phyloP scores from a whole-genome alignment of 345 rosid genomes.

The Euphorbia tirucalli region DNA sequence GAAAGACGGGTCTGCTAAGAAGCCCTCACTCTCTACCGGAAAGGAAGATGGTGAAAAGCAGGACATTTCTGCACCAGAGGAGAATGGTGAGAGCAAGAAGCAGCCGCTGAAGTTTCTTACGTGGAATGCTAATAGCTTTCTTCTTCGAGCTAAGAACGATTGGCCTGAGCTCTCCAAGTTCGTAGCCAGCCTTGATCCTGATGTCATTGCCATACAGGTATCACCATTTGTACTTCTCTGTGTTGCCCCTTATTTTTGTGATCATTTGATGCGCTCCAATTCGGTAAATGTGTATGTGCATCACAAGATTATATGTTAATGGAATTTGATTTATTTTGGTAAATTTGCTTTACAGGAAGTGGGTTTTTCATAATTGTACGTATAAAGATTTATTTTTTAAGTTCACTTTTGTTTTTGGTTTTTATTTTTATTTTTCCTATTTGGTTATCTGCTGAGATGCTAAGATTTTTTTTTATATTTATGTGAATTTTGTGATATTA shows the following conservation, averaged over 20 bases:
- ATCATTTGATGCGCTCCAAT: neutral
- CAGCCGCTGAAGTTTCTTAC: slow-evolving; percentile 80
- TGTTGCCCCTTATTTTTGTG: neutral
- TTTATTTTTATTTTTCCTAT: neutral
- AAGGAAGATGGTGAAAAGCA: slow-evolving; percentile 20
- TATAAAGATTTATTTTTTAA: too few species aligned
- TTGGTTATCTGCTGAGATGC: neutral
- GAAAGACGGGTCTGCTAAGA: slow-evolving; percentile 77
- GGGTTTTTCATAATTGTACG: neutral
- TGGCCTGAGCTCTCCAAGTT: slow-evolving; percentile 77
- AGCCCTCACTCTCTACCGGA: slow-evolving; percentile 46
- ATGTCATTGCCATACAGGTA: slow-evolving; percentile 87
- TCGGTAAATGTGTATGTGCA: neutral
- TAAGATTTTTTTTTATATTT: neutral
- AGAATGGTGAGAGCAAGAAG: slow-evolving; percentile 26
- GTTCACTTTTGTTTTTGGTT: too few species aligned
- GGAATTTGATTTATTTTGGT: neutral
- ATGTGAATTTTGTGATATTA: neutral
- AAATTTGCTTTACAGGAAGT: neutral
- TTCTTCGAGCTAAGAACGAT: slow-evolving; percentile 86
- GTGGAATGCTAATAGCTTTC: slow-evolving; percentile 95
- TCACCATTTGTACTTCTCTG: neutral
- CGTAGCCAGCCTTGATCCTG: slow-evolving; percentile 65
- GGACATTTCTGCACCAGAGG: slow-evolving; percentile 23
- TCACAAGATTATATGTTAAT: too few species aligned